Evolutionary conservation across 2,329 filamentous ascomycete species (phyloP), one percentile per base, ranked within the genome.

Genomic region (Cordyceps militaris): DNA sequence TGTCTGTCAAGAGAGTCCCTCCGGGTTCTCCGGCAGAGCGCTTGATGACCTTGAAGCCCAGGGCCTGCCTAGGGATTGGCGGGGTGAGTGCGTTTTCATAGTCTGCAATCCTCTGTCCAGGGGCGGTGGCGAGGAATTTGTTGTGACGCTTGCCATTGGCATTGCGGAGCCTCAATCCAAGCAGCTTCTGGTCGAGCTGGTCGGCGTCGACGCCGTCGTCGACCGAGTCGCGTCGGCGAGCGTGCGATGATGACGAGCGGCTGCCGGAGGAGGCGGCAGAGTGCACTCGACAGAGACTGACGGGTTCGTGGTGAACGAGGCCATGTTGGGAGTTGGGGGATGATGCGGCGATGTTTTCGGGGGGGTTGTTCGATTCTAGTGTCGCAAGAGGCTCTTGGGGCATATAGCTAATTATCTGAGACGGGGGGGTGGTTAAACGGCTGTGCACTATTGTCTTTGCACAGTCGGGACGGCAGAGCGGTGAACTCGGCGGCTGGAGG

Each of bases 21-120:
- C 70, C 68, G 11, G 69, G 71, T 14, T 65, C 66, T 46, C 71
- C 62, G 57, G 72, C 73, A 44, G 71, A 65, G 61, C 77, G 76
- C 70, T 79, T 81, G 57, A 78, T 71, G 59, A 85, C 77, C 67
- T 79, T 81, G 70, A 86, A 85, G 54, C 75, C 80, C 58, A 78
- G 67, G 30, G 75, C 71, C 61, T 79, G 77, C 66, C 73, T 76
- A 3, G 76, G 72, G 14, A 74, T 73, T 26, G 70, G 73, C 16
- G 75, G 75, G 16, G 75, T 76, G 62, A 80, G 68, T 32, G 82
- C 82, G 69, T 80, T 83, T 66, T 87, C 84, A 67, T 86, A 84
- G 57, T 84, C 81, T 36, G 74, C 73, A 54, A 86, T 79, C 48
- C 81, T 75, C 63, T 84, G 76, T 43, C 81, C 81, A 44, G 76